Conservation (phyloP, 805 yeast species). For the Isabelozyma heimii region DNA sequence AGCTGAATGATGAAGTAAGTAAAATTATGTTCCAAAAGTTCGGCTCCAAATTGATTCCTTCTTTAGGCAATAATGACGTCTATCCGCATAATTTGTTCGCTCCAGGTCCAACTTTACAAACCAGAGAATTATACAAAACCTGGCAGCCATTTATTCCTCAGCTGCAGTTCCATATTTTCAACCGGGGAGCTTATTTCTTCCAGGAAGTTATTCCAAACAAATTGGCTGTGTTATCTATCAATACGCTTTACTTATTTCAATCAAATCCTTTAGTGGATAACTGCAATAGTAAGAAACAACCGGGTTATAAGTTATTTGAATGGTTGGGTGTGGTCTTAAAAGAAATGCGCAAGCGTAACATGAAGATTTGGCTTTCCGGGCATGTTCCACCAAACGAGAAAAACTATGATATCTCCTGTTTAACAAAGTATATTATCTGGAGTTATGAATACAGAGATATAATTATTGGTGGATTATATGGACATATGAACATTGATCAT, state of each 20-base stretch:
- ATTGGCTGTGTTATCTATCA: conserved; percentile 75
- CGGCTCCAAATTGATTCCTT: conserved; percentile 57
- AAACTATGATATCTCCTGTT: conserved; percentile 71
- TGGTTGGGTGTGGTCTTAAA: conserved; percentile 77
- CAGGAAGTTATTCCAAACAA: conserved; percentile 77
- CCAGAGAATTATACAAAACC: conserved; percentile 68
- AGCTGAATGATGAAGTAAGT: conserved; percentile 61
- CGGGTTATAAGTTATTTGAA: conserved; percentile 72
- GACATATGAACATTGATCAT: conserved; percentile 90
- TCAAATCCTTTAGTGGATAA: conserved; percentile 80
- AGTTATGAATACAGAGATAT: conserved; percentile 79
- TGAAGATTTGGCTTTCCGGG: conserved; percentile 86
- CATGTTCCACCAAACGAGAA: conserved; percentile 87
- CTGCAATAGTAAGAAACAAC: conserved; percentile 69
- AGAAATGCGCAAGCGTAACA: conserved; percentile 67
- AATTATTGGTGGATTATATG: conserved; percentile 78
- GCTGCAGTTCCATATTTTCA: conserved; percentile 72
- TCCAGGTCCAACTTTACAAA: conserved; percentile 86
- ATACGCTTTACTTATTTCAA: conserved; percentile 72
- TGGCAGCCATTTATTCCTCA: conserved; percentile 77
- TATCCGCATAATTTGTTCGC: conserved; percentile 85
- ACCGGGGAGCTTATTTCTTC: conserved; percentile 71
- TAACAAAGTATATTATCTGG: conserved; percentile 77
- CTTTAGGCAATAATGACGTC: conserved; percentile 84
- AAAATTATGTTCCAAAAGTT: conserved; percentile 51